phyloP scores from a whole-genome alignment of 345 rosid species.

The Corymbia maculata region DNA sequence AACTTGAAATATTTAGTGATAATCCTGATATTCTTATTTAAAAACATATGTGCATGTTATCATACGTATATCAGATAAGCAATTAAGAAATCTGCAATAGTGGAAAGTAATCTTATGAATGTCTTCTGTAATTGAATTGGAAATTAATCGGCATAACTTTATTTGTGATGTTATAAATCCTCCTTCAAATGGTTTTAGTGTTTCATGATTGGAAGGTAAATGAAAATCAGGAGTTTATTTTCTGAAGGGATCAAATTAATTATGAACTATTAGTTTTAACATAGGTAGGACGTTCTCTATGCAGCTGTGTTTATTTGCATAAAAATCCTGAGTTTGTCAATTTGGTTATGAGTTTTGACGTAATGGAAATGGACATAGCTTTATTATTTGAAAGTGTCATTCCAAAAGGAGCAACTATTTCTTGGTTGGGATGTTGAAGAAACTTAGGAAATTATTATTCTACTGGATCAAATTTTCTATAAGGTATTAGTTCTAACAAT shows the following conservation, averaged over 20 bases:
- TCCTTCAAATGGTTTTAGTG: background rate
- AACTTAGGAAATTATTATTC: background rate
- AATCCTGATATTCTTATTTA: background rate
- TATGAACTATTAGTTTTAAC: background rate
- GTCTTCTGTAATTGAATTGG: conserved; percentile 15
- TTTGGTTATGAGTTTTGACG: background rate
- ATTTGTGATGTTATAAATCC: background rate
- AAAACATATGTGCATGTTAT: background rate
- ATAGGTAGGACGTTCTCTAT: background rate
- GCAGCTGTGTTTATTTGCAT: background rate
- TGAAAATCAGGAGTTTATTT: background rate
- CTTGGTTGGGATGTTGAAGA: background rate
- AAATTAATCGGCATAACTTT: conserved; percentile 7
- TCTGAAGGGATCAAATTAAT: background rate
- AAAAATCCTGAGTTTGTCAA: background rate
- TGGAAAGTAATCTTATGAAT: background rate
- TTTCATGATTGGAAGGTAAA: background rate
- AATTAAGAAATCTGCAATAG: background rate
- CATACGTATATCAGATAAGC: background rate
- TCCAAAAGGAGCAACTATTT: background rate
- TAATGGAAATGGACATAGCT: background rate
- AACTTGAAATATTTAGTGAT: background rate
- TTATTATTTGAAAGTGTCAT: background rate
- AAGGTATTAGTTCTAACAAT: background rate
- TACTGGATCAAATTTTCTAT: background rate